Percentiles rank a stretch among this genome's conserved stretches.
phyloP scores from a whole-genome alignment of 345 rosid species.

The Acer yangbiense region DNA sequence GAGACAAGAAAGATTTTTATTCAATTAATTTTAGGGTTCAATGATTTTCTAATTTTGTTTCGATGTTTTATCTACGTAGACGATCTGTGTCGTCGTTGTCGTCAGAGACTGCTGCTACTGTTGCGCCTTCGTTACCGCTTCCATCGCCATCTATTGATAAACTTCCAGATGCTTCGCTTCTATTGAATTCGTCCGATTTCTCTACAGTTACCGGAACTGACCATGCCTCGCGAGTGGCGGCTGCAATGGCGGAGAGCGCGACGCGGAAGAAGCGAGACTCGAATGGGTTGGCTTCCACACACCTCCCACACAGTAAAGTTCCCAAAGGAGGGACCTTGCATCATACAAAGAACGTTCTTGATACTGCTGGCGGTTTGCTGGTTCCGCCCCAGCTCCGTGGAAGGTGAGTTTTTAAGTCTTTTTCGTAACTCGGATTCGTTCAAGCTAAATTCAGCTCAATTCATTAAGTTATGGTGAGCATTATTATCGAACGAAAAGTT shows the following conservation, averaged over 20 bases:
- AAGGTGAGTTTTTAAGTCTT: constrained; percentile 47
- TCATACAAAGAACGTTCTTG: constrained; percentile 55
- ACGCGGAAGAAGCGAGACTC: constrained; percentile 75
- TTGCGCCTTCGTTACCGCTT: constrained; percentile 1
- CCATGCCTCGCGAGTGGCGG: constrained; percentile 77
- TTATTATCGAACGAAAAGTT: background rate
- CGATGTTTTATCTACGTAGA: constrained; percentile 31
- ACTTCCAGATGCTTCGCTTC: constrained; percentile 86
- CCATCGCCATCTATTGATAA: constrained; percentile 34
- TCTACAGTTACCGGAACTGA: constrained; percentile 39
- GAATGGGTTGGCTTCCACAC: constrained; percentile 40
- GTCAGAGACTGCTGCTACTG: constrained; percentile 12
- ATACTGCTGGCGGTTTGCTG: constrained; percentile 60
- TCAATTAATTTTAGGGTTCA: constrained; percentile 11
- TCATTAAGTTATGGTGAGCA: background rate
- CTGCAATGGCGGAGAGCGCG: constrained; percentile 67
- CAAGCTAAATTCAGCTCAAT: background rate
- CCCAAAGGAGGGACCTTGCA: constrained; percentile 66
- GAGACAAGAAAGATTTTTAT: background rate
- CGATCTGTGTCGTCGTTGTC: constrained; percentile 20
- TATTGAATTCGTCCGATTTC: constrained; percentile 54
- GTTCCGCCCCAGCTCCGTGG: constrained; percentile 91
- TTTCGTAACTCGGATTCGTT: background rate
- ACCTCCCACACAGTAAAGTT: constrained; percentile 51
- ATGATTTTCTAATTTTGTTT: background rate